phyloP scores from a whole-genome alignment of 805 yeast genomes.

The Zygosaccharomyces bailii region DNA sequence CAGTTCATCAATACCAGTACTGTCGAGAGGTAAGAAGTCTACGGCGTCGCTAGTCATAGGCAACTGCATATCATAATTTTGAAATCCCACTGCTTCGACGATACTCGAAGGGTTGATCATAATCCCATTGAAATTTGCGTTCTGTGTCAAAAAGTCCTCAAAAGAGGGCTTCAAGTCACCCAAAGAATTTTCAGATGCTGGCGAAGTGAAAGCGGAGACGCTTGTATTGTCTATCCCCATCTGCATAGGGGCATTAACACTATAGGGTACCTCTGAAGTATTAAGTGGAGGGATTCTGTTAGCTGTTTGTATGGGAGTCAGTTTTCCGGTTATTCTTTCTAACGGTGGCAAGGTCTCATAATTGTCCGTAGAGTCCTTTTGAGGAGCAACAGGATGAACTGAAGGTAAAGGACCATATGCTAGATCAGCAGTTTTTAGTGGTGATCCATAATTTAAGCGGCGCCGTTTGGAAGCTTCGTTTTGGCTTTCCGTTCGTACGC shows the following conservation, averaged over 20 bases:
- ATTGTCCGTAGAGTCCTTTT: slow-evolving; percentile 12
- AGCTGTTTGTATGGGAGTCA: slow-evolving; percentile 12
- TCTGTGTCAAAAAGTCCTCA: slow-evolving; percentile 35
- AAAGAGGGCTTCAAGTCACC: slow-evolving; percentile 32
- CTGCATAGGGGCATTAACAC: neutral
- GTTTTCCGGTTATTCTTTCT: slow-evolving; percentile 18
- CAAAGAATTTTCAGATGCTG: slow-evolving; percentile 25
- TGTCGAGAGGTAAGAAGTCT: slow-evolving; percentile 30
- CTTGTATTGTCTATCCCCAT: slow-evolving; percentile 9
- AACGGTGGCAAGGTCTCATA: slow-evolving; percentile 17
- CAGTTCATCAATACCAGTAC: slow-evolving; percentile 31
- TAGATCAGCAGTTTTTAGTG: slow-evolving; percentile 9
- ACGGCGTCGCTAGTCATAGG: slow-evolving; percentile 21
- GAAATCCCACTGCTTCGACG: slow-evolving; percentile 34
- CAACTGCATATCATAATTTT: slow-evolving; percentile 17
- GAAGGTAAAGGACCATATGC: slow-evolving; percentile 18
- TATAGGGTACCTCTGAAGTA: neutral
- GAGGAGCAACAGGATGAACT: slow-evolving; percentile 13
- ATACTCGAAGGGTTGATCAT: slow-evolving; percentile 33
- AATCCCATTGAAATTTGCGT: slow-evolving; percentile 32
- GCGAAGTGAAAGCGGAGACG: slow-evolving; percentile 17
- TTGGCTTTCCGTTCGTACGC: slow-evolving; percentile 27
- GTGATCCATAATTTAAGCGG: slow-evolving; percentile 14
- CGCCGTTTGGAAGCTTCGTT: slow-evolving; percentile 27
- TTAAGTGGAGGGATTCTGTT: neutral